These are phyloP conservation scores for Ostreobium quekettii DNA, from an alignment of 139 green algal species.

Conservation along the genomic window DNA sequence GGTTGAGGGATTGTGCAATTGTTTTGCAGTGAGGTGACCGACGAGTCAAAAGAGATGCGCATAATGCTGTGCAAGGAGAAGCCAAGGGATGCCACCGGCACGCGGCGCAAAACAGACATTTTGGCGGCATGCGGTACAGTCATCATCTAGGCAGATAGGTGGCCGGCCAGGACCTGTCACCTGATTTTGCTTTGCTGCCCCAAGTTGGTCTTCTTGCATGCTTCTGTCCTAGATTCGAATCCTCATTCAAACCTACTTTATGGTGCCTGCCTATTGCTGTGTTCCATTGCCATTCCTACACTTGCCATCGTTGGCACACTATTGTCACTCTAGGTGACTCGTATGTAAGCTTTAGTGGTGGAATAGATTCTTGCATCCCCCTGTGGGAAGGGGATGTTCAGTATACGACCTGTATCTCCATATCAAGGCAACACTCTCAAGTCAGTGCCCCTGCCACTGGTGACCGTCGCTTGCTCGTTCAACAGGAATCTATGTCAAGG, in stretches of 20 bases:
- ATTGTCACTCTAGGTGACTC: background rate
- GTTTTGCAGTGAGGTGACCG: conserved; percentile 59
- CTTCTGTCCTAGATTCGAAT: background rate
- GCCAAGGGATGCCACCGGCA: conserved; percentile 23
- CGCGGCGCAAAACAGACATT: conserved; percentile 46
- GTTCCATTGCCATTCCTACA: background rate
- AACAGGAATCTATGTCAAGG: conserved; percentile 78
- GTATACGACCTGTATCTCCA: background rate
- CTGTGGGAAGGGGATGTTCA: background rate
- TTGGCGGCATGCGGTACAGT: conserved; percentile 63
- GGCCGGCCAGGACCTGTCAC: background rate
- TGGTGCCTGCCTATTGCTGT: too few species aligned
- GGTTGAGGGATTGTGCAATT: too few species aligned
- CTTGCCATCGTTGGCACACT: background rate
- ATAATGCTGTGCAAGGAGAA: conserved; percentile 80
- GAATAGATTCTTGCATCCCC: background rate
- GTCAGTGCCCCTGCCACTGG: background rate
- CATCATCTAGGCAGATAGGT: background rate
- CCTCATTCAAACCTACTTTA: background rate
- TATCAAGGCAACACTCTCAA: background rate
- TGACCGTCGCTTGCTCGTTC: too few species aligned
- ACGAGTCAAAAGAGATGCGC: conserved; percentile 68
- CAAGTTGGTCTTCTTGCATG: background rate
- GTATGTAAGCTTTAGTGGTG: background rate
- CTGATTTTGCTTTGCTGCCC: background rate